A percentile compares a stretch with the other conserved stretches of the same genome.
phyloP scores from a whole-genome alignment of 352 stramenopile genomes.

The Plasmopara muralis region DNA sequence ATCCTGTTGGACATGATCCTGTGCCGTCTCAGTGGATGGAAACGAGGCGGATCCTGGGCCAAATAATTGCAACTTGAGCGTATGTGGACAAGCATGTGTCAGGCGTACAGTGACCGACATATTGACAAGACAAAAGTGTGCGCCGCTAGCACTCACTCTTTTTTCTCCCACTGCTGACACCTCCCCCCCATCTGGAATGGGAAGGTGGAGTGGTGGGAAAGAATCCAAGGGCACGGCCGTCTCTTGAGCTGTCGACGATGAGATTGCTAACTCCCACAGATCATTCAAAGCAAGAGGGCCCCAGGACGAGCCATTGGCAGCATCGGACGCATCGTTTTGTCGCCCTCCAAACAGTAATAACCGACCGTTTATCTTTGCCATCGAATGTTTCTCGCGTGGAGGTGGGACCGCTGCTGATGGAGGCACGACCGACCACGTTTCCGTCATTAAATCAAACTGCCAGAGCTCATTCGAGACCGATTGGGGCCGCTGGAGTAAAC shows the following conservation, averaged over 20 bases:
- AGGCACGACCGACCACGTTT: conserved; percentile 44
- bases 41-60: conserved; percentile 53
- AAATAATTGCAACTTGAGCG: conserved; percentile 47
- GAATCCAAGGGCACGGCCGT: conserved; percentile 29
- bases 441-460: conserved; percentile 47
- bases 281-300: conserved; percentile 34
- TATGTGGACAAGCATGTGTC: conserved; percentile 48
- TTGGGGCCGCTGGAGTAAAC: conserved; percentile 15
- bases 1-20: conserved; percentile 18
- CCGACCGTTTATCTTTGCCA: conserved; percentile 33
- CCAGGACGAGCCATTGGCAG: conserved; percentile 20
- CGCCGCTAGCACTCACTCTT: conserved; percentile 16
- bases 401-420: conserved; percentile 14
- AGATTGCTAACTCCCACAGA: conserved; percentile 59
- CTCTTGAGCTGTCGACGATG: conserved; percentile 33
- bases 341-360: conserved; percentile 60
- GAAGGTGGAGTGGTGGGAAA: conserved; percentile 26
- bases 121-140: conserved; percentile 39
- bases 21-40: conserved; percentile 28
- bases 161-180: conserved; percentile 43
- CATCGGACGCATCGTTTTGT: conserved; percentile 13
- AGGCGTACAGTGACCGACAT: conserved; percentile 45
- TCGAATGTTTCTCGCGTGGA: conserved; percentile 55
- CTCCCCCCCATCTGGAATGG: conserved; percentile 43
- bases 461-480: conserved; percentile 66